Conservation (phyloP, 1,139 yeast species). For the Lodderomyces theae region DNA sequence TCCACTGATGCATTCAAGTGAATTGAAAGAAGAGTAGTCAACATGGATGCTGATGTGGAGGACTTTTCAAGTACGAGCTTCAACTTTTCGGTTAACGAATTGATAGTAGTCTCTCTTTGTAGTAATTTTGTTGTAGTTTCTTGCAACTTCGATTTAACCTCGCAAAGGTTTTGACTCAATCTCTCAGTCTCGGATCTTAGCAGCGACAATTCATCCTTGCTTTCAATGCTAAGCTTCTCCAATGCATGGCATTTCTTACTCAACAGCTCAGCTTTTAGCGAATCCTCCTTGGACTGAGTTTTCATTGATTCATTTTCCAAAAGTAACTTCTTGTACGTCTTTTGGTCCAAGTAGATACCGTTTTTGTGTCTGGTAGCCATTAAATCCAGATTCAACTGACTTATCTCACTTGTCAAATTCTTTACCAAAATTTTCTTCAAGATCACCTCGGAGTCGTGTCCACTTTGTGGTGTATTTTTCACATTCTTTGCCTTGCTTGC, state of each 20-base stretch:
- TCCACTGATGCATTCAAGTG: constrained; percentile 11
- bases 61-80: constrained; percentile 10
- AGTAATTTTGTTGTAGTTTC: neutral
- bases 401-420: constrained; percentile 56
- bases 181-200: constrained; percentile 10
- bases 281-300: constrained; percentile 23
- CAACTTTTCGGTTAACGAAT: constrained; percentile 9
- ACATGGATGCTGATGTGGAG: constrained; percentile 9
- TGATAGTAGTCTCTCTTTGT: constrained; percentile 5
- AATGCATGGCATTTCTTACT: constrained; percentile 14
- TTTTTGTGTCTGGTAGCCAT: constrained; percentile 59
- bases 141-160: neutral
- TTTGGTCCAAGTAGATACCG: constrained; percentile 61
- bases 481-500: constrained; percentile 81
- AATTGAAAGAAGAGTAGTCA: constrained; percentile 11
- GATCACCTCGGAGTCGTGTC: constrained; percentile 51
- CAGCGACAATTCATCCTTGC: constrained; percentile 9
- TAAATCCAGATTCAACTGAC: constrained; percentile 55
- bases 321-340: constrained; percentile 51
- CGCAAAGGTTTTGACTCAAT: constrained; percentile 5
- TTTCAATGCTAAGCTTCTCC: constrained; percentile 11
- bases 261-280: constrained; percentile 15
- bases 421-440: constrained; percentile 58
- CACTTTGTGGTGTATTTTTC: constrained; percentile 64
- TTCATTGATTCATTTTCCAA: constrained; percentile 29